Conservation (phyloP, 495 filamentous ascomycete species). For the Geopyxis carbonaria region DNA sequence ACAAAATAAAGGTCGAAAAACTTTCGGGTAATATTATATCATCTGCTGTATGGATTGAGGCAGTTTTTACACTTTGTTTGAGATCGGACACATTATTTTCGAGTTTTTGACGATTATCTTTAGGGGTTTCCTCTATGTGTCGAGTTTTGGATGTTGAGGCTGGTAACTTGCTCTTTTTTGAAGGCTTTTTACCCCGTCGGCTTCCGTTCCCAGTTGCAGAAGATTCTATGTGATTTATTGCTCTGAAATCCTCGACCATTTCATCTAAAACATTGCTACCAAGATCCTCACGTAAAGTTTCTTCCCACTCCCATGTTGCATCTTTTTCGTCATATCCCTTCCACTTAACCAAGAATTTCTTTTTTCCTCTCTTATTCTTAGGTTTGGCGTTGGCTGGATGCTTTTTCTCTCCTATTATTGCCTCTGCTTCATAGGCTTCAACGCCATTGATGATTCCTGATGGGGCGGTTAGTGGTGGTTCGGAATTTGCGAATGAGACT, state of each 20-base stretch:
- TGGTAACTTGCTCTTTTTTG: neutral
- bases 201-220: neutral
- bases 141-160: neutral
- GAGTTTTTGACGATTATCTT: too few relatives aligned
- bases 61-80: too few relatives aligned
- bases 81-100: too few relatives aligned
- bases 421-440: slow-evolving; percentile 9
- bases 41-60: too few relatives aligned
- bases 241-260: slow-evolving; percentile 6
- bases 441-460: slow-evolving; percentile 11
- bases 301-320: slow-evolving; percentile 16
- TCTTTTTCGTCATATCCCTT: slow-evolving; percentile 13
- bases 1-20: slow-evolving; percentile 1
- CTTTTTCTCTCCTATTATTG: slow-evolving; percentile 13
- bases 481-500: too few relatives aligned
- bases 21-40: too few relatives aligned
- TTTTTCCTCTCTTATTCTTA: slow-evolving; percentile 7
- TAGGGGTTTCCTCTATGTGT: too few relatives aligned
- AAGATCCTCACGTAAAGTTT: slow-evolving; percentile 8
- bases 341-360: slow-evolving; percentile 16
- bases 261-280: slow-evolving; percentile 9
- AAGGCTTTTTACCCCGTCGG: neutral
- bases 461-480: slow-evolving; percentile 7
- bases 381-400: slow-evolving; percentile 5
- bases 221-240: neutral